Evolutionary conservation across 768 basidiomycete genomes (phyloP).

Genomic region (Auricularia sp.): DNA sequence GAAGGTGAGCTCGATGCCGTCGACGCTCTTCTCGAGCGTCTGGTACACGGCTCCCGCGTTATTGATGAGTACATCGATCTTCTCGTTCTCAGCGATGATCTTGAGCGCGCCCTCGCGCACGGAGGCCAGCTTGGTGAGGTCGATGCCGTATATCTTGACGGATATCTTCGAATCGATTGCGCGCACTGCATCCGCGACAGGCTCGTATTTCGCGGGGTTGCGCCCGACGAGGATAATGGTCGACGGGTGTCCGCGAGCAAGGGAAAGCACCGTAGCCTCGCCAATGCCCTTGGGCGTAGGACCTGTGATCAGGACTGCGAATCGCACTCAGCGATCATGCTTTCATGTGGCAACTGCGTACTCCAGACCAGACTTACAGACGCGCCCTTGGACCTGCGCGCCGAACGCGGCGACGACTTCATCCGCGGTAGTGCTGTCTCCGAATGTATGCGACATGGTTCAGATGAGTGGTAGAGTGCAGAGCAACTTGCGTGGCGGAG

Average conservation of each 20-base stretch:
- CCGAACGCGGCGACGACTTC: neutral
- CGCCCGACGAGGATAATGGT: neutral
- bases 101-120: neutral
- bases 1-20: neutral
- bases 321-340: neutral
- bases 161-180: neutral
- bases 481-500: too few species aligned
- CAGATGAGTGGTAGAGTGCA: too few species aligned
- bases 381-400: neutral
- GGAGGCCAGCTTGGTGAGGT: neutral
- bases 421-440: neutral
- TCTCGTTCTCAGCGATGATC: neutral
- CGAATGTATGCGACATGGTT: neutral
- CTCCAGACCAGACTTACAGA: neutral
- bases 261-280: neutral
- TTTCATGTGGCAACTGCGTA: neutral
- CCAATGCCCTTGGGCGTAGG: neutral
- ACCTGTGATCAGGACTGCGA: neutral
- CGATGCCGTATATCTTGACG: neutral
- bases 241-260: neutral
- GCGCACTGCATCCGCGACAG: neutral
- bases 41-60: neutral
- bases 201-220: neutral
- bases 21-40: neutral
- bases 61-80: neutral